A percentile compares a stretch with the other conserved stretches of the same genome.
Conservation (phyloP, 306 rosid species). For the Rosa persica region DNA sequence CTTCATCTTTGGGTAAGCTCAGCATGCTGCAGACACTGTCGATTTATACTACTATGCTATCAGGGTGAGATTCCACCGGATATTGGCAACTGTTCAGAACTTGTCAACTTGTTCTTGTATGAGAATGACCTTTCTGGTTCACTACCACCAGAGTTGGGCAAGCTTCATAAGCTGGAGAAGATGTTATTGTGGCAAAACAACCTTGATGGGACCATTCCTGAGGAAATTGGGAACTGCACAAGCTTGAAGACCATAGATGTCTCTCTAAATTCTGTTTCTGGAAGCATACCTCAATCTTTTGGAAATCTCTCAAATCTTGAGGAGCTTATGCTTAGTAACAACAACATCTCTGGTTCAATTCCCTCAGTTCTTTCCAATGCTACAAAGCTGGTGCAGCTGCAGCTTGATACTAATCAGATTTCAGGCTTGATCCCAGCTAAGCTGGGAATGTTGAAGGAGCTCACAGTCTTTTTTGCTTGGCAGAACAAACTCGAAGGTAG, state of each 20-base stretch:
- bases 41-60: conserved; percentile 67
- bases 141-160: conserved; percentile 66
- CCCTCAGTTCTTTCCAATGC: conserved; percentile 62
- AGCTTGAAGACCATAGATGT: conserved; percentile 62
- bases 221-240: conserved; percentile 68
- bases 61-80: conserved; percentile 80
- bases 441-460: conserved; percentile 56
- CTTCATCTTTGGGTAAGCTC: conserved; percentile 66
- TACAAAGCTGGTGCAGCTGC: conserved; percentile 66
- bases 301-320: conserved; percentile 65
- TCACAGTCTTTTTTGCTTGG: conserved; percentile 75
- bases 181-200: conserved; percentile 78
- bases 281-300: conserved; percentile 64
- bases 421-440: conserved; percentile 71
- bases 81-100: conserved; percentile 88
- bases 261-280: conserved; percentile 72
- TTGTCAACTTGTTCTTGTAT: conserved; percentile 66
- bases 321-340: conserved; percentile 84
- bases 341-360: conserved; percentile 76
- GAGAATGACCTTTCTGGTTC: conserved; percentile 71
- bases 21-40: conserved; percentile 60
- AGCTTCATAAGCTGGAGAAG: conserved; percentile 68
- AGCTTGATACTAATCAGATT: conserved; percentile 69
- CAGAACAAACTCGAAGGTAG: conserved; percentile 83
- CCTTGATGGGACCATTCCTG: conserved; percentile 60